Percentiles rank a stretch among this genome's conserved stretches.
phyloP scores from a whole-genome alignment of 129 eudicot genomes.

The Chrysanthemum makinoi region DNA sequence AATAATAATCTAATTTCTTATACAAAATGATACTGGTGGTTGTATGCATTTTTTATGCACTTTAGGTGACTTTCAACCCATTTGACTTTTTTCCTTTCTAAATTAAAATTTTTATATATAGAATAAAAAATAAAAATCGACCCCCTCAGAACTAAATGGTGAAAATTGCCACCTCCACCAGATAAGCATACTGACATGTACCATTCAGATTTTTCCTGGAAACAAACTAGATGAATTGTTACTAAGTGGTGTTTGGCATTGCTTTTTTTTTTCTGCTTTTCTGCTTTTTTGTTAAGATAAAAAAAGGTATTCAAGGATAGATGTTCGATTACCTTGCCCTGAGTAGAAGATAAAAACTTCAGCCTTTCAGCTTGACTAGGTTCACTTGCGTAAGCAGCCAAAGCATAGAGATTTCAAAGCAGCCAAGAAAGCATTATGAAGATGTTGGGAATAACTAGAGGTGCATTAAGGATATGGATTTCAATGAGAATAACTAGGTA shows the following conservation, averaged over 20 bases:
- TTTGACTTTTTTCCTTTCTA: background rate
- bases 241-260: no score
- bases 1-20: background rate
- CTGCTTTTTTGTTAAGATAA: background rate
- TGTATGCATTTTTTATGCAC: background rate
- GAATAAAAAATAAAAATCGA: background rate
- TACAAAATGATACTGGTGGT: background rate
- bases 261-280: no score
- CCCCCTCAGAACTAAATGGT: background rate
- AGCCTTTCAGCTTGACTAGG: constrained; percentile 69
- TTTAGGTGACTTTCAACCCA: background rate
- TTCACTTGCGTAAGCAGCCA: constrained; percentile 81
- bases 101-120: background rate
- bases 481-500: no score
- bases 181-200: background rate
- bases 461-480: constrained; percentile 21
- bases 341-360: constrained; percentile 64
- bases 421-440: no score
- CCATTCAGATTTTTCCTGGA: background rate
- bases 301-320: background rate
- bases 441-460: no score
- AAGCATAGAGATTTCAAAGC: constrained; percentile 72
- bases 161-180: background rate
- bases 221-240: background rate
- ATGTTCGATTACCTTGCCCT: constrained; percentile 60